A percentile compares a stretch with the other conserved stretches of the same genome.
Conservation (phyloP, 805 yeast genomes). For the Wickerhamiella musiphila region DNA sequence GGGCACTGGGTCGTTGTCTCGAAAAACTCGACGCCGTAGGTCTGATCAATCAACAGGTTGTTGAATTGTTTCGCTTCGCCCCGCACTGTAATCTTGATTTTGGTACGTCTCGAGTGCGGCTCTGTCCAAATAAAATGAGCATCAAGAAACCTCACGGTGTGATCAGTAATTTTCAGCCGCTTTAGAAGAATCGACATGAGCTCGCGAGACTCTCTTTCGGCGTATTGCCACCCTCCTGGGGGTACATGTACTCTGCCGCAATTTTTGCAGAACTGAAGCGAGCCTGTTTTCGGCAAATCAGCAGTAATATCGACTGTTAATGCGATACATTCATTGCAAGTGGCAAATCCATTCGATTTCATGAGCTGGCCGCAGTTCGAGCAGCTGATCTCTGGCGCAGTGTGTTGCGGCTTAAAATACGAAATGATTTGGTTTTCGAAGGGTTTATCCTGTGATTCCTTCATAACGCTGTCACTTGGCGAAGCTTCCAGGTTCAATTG, state of each 20-base stretch:
- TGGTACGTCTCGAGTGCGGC: conserved; percentile 92
- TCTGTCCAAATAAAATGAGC: conserved; percentile 98
- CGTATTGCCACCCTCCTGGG: conserved; percentile 70
- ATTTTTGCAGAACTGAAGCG: conserved; percentile 77
- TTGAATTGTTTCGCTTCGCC: conserved; percentile 71
- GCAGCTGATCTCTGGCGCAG: conserved; percentile 70
- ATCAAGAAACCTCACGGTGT: conserved; percentile 68
- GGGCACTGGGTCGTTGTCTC: conserved; percentile 96
- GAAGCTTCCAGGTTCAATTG: too few species aligned
- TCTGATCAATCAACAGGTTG: conserved; percentile 82
- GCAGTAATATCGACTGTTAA: conserved; percentile 80
- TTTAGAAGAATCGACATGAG: conserved; percentile 71
- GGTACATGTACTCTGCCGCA: conserved; percentile 86
- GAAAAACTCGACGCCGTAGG: conserved; percentile 83
- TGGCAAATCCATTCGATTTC: conserved; percentile 84
- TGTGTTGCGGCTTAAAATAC: conserved; percentile 21
- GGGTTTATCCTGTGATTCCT: too few species aligned
- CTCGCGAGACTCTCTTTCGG: conserved; percentile 79
- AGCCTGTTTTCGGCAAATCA: conserved; percentile 75
- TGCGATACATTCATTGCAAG: conserved; percentile 92
- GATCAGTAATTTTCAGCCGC: conserved; percentile 66
- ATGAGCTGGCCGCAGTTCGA: conserved; percentile 94
- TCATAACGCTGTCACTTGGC: too few species aligned
- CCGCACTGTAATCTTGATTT: conserved; percentile 82
- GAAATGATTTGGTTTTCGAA: conserved; percentile 9